Base-by-base conservation (phyloP, 2,329 filamentous ascomycete genomes). In the Ceratocystis smalleyi region DNA sequence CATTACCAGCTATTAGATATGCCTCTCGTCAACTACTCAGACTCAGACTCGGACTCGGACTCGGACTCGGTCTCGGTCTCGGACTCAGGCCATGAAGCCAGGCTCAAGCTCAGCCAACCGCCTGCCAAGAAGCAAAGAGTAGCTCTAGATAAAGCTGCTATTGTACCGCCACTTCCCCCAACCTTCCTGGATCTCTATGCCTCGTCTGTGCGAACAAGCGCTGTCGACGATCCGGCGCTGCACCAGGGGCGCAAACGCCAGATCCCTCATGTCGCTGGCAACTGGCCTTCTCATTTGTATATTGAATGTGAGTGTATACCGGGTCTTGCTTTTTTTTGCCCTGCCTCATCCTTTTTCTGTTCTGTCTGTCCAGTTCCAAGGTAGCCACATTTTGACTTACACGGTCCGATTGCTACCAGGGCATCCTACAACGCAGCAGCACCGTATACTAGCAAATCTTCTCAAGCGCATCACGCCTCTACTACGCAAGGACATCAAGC, bases 251-350 rank as follows among this genome's bases (percentile, higher is more conserved):
- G 92, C 57, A 89, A 86, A 71, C 83, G 94, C 51, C 82, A 86
- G 65, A 88, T 84, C 60, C 91, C 92, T 27, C 94, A 99, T 74
- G 78, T 92, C 30, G 83, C 85, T 66, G 94, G 94, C 67, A 89
- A 91, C 73, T 99, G 94, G 94, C 90, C 92, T 1, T 90, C 86
- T 43, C 92, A 97, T 74, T 73, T 97, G 57, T 97, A 95, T 73
- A 78, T 96, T 65, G 92, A 97, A 77, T 99, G 94, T 95, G 79
- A 75, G 84, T 77, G 24, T 19, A 30, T 8, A 10, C n/a, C 59
- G 35, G 54, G 7, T 45, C 19, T 59, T 45, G 15, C 64, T 27
- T 15, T 22, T 19, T 19, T 22, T 19, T 19, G 43, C 45, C 22
- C 45, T 59, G 43, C 64, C 43, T 47, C 47, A 32, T 55, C n/a